Evolutionary conservation across 108 stramenopile species (phyloP).

Genomic region (Asterionellopsis glacialis): DNA sequence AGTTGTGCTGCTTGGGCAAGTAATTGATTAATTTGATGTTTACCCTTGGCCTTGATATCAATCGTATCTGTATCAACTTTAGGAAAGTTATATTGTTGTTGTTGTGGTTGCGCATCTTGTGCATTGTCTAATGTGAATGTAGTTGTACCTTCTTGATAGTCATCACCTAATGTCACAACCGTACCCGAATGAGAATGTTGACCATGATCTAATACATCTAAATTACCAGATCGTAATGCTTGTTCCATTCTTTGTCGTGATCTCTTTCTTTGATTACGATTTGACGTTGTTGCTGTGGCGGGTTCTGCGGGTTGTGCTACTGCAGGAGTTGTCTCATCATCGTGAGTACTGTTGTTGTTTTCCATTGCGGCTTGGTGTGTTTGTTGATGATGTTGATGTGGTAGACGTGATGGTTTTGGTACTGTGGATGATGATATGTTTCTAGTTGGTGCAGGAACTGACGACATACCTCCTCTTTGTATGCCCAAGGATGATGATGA

Average conservation of each 20-base stretch:
- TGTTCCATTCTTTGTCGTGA: slow-evolving; percentile 1
- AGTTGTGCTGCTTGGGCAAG: neutral
- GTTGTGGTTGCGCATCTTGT: neutral
- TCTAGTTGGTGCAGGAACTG: too few species aligned
- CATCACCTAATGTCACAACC: neutral
- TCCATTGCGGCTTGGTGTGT: too few species aligned
- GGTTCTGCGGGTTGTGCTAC: too few species aligned
- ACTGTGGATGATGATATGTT: too few species aligned
- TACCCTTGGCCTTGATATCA: neutral
- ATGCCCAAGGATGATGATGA: too few species aligned
- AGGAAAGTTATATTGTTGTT: neutral
- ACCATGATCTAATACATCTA: neutral
- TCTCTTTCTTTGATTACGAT: neutral
- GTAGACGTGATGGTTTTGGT: too few species aligned
- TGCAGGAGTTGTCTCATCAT: too few species aligned
- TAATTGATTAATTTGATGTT: slow-evolving; percentile 4
- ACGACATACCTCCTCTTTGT: too few species aligned
- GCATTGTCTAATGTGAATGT: neutral
- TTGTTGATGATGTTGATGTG: too few species aligned
- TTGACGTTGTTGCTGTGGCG: too few species aligned
- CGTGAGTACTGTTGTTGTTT: too few species aligned
- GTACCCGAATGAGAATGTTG: neutral
- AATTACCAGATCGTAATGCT: neutral
- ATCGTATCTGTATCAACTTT: neutral
- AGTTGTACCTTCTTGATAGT: neutral